Evolutionary conservation across 2,329 filamentous ascomycete genomes (phyloP), one percentile per base, ranked within the genome.

Genomic region (Neonectria ditissima): DNA sequence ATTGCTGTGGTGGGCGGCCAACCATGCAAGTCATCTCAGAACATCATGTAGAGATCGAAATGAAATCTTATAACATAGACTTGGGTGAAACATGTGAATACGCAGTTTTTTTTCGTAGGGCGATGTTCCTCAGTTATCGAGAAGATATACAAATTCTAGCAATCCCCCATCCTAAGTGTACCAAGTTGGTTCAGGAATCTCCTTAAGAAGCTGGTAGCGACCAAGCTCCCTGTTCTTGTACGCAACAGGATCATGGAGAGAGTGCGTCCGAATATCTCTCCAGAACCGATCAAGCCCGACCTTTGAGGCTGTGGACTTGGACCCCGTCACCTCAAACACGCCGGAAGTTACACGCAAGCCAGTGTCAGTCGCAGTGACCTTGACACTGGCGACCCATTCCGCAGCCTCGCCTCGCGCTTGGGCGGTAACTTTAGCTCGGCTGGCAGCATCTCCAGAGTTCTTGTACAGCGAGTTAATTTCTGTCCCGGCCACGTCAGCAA

Each of bases 281-380:
- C 87, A 91, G 75, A 88, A 91, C 1, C 88, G 79, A 77, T 91
- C 89, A 60, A 91, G 76, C 0, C 87, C 87, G 1, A 88, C 83
- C 68, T 84, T 89, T 57, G 79, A 78, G 0, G 83, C 82, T 0
- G 88, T 91, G 0, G 87, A 81, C 64, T 85, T 83, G 0, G 87
- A 81, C 0, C 86, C 89, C 0, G 88, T 88, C 8, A 89, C 85
- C 73, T 91, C 89, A 69, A 91, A 91, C 2, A 91, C 81, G 0
- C 87, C 88, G 0, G 81, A 77, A 0, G 88, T 89, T 3, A 91
- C 86, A 4, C 82, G 76, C 14, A 91, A 75, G 0, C 82, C 83
- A 0, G 84, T 86, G 63, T 91, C 87, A 0, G 88, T 91, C 1
- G 86, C 82, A 2, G 89, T 85, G 0, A 91, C 84, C 76, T 91